Conservation (phyloP, 2,329 filamentous ascomycete genomes). For the Penicillium freii region DNA sequence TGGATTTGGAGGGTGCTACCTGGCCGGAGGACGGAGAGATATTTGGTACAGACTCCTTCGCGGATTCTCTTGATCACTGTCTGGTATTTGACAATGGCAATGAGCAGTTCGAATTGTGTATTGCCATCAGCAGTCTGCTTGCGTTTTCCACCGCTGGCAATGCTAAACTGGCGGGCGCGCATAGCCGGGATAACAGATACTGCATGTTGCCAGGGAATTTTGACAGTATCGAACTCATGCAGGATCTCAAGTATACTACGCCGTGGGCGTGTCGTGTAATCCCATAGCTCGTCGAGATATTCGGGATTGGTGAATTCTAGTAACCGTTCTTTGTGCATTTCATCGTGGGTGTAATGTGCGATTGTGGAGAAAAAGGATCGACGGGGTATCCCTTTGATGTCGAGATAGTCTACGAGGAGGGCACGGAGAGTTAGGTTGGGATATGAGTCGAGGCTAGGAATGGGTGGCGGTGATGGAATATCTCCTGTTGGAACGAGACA, state of each 20-base stretch:
- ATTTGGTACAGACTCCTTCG: slow-evolving; percentile 85
- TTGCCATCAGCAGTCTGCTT: slow-evolving; percentile 38
- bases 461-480: slow-evolving; percentile 28
- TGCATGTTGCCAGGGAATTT: slow-evolving; percentile 71
- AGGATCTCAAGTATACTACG: slow-evolving; percentile 90
- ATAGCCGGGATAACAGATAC: slow-evolving; percentile 75
- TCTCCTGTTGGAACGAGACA: slow-evolving; percentile 44
- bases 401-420: slow-evolving; percentile 77
- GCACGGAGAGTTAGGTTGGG: slow-evolving; percentile 63
- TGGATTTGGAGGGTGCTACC: slow-evolving; percentile 61
- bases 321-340: slow-evolving; percentile 74
- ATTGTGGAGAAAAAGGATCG: slow-evolving; percentile 81
- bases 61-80: slow-evolving; percentile 82
- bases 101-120: slow-evolving; percentile 67
- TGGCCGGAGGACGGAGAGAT: slow-evolving; percentile 64
- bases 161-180: slow-evolving; percentile 89
- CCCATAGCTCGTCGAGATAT: slow-evolving; percentile 86
- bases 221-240: slow-evolving; percentile 81
- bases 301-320: slow-evolving; percentile 77
- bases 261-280: slow-evolving; percentile 88
- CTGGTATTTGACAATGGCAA: slow-evolving; percentile 87
- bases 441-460: slow-evolving; percentile 37
- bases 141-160: slow-evolving; percentile 68
- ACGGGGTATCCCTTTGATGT: slow-evolving; percentile 85
- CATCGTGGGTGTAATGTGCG: slow-evolving; percentile 69